phyloP scores from a whole-genome alignment of 129 eudicot species.

The Flaveria ramosissima region DNA sequence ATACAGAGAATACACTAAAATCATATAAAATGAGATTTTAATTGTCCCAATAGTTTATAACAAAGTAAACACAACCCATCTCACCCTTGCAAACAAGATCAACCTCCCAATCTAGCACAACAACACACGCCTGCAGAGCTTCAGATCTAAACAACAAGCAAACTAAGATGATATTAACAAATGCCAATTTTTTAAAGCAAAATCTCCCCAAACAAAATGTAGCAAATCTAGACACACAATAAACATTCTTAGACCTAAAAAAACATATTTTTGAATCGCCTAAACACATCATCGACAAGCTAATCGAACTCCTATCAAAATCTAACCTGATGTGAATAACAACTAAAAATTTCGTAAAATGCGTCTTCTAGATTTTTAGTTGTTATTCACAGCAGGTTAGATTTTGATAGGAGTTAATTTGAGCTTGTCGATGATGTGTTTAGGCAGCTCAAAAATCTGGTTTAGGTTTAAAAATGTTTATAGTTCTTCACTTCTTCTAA shows the following conservation, averaged over 20 bases:
- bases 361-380: background rate
- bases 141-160: slow-evolving; percentile 12
- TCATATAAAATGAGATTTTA: background rate
- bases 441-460: background rate
- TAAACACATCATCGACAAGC: background rate
- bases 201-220: slow-evolving; percentile 8
- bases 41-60: background rate
- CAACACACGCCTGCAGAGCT: background rate
- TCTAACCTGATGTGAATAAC: background rate
- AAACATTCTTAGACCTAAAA: slow-evolving; percentile 12
- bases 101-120: slow-evolving; percentile 2
- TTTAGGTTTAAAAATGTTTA: slow-evolving; percentile 6
- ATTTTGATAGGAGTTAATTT: background rate
- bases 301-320: background rate
- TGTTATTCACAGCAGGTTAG: slow-evolving; percentile 3
- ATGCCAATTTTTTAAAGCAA: background rate
- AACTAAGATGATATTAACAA: background rate
- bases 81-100: background rate
- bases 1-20: background rate
- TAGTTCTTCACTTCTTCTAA: slow-evolving; percentile 3
- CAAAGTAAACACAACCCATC: slow-evolving; percentile 1
- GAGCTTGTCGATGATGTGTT: background rate
- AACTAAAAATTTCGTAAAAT: background rate
- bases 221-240: slow-evolving; percentile 13
- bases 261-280: background rate